These are phyloP conservation scores for Metschnikowia colocasiae DNA, from an alignment of 805 yeast species.

Conservation along the genomic window DNA sequence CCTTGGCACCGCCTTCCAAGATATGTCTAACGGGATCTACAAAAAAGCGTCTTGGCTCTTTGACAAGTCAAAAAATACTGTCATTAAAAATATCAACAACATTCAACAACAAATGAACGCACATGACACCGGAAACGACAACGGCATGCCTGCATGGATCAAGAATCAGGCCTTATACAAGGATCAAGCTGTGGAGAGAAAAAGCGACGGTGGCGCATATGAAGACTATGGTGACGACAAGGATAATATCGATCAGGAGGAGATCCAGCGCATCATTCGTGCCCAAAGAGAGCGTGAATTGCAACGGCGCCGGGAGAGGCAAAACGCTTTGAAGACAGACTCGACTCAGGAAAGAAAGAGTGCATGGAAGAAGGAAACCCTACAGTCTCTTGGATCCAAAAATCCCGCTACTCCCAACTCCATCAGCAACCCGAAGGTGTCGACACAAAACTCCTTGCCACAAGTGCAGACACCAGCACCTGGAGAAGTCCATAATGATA, in stretches of 20 bases:
- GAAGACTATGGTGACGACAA: constrained; percentile 47
- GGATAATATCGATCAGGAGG: constrained; percentile 43
- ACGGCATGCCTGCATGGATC: constrained; percentile 71
- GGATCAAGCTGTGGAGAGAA: constrained; percentile 34
- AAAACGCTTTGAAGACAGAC: neutral
- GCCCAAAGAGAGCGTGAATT: constrained; percentile 33
- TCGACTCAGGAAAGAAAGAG: neutral
- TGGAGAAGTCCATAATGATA: neutral
- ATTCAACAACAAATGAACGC: constrained; percentile 33
- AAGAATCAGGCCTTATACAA: constrained; percentile 49
- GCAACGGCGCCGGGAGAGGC: constrained; percentile 2
- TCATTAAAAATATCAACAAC: constrained; percentile 60
- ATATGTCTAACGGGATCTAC: constrained; percentile 52
- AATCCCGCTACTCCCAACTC: neutral
- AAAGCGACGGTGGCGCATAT: constrained; percentile 30
- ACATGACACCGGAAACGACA: constrained; percentile 15
- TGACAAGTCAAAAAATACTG: constrained; percentile 55
- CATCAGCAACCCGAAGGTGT: neutral
- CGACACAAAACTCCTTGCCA: neutral
- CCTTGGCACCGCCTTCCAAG: constrained; percentile 40
- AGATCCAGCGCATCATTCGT: constrained; percentile 37
- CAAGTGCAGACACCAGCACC: neutral
- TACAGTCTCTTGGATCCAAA: neutral
- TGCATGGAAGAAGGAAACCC: neutral
- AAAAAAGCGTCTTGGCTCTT: constrained; percentile 58